A percentile compares a stretch with the other conserved stretches of the same genome.
phyloP scores from a whole-genome alignment of 2,329 filamentous ascomycete genomes.

The Colletotrichum graminicola region DNA sequence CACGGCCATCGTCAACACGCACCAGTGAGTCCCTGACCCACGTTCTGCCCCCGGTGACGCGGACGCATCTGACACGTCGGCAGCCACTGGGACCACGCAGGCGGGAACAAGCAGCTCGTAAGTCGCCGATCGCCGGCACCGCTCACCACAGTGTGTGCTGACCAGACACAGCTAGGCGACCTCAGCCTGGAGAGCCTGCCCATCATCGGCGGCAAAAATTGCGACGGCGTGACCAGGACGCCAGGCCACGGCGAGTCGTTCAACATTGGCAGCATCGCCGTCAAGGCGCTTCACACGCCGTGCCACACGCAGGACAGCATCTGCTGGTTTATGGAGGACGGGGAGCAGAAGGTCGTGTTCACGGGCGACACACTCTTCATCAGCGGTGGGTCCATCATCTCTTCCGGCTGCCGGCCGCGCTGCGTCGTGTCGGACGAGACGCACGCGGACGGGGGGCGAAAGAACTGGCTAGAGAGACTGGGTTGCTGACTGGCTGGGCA shows the following conservation, averaged over 20 bases:
- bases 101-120: slow-evolving; percentile 88
- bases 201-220: slow-evolving; percentile 90
- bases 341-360: slow-evolving; percentile 81
- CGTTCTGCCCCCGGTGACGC: not conserved
- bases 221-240: slow-evolving; percentile 81
- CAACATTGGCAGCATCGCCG: slow-evolving; percentile 83
- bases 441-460: not conserved
- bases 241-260: slow-evolving; percentile 83
- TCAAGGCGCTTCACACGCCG: slow-evolving; percentile 92
- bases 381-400: slow-evolving; percentile 69
- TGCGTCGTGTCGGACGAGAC: not conserved
- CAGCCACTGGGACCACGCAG: slow-evolving; percentile 94
- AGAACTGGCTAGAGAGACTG: not conserved
- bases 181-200: slow-evolving; percentile 72
- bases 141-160: not conserved
- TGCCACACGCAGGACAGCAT: slow-evolving; percentile 99
- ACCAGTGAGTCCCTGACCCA: slow-evolving; percentile 78
- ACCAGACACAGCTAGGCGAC: slow-evolving; percentile 50
- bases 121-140: slow-evolving; percentile 43
- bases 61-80: not conserved
- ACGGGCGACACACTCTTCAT: slow-evolving; percentile 98
- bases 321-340: slow-evolving; percentile 92
- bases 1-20: slow-evolving; percentile 93
- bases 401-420: not conserved
- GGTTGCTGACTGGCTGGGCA: not conserved